Evolutionary conservation across 768 basidiomycete species (phyloP).

Genomic region (Sarcomyxa edulis): DNA sequence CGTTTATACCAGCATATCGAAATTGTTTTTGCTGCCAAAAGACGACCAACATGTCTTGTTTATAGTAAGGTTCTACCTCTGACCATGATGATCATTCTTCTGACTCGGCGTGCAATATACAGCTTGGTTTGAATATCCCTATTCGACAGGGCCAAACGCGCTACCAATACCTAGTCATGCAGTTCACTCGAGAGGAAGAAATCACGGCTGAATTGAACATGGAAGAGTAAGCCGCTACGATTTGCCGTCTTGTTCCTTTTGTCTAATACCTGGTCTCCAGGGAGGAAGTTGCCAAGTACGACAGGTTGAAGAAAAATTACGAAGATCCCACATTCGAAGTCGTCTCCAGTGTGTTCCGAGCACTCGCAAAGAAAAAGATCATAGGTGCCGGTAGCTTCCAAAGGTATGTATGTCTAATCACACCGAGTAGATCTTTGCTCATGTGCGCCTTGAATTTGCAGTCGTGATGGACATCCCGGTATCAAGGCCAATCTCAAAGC

Average conservation of each 20-base stretch:
- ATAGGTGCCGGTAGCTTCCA: constrained; percentile 83
- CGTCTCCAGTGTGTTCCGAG: constrained; percentile 90
- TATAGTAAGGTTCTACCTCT: constrained; percentile 72
- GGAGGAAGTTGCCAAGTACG: constrained; percentile 73
- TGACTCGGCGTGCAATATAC: constrained; percentile 6
- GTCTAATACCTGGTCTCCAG: constrained; percentile 27
- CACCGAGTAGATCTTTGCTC: not conserved
- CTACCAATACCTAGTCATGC: constrained; percentile 98
- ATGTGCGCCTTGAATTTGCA: constrained; percentile 20
- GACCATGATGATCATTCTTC: not conserved
- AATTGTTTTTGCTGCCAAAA: constrained; percentile 90
- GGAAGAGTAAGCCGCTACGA: constrained; percentile 60
- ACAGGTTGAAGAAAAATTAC: constrained; percentile 87
- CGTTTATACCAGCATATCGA: constrained; percentile 79
- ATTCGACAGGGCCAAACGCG: constrained; percentile 97
- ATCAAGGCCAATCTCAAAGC: constrained; percentile 98
- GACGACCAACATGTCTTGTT: constrained; percentile 95
- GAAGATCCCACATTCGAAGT: constrained; percentile 96
- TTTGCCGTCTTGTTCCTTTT: not conserved
- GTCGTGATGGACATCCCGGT: constrained; percentile 87
- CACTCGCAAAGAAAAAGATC: constrained; percentile 86
- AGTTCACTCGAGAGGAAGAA: constrained; percentile 95
- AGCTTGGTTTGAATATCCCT: constrained; percentile 89
- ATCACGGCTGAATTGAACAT: constrained; percentile 94
- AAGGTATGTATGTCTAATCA: constrained; percentile 46